Percentiles rank a stretch among this genome's conserved stretches.
phyloP scores from a whole-genome alignment of 495 filamentous ascomycete genomes.

The Pseudevernia furfuracea region DNA sequence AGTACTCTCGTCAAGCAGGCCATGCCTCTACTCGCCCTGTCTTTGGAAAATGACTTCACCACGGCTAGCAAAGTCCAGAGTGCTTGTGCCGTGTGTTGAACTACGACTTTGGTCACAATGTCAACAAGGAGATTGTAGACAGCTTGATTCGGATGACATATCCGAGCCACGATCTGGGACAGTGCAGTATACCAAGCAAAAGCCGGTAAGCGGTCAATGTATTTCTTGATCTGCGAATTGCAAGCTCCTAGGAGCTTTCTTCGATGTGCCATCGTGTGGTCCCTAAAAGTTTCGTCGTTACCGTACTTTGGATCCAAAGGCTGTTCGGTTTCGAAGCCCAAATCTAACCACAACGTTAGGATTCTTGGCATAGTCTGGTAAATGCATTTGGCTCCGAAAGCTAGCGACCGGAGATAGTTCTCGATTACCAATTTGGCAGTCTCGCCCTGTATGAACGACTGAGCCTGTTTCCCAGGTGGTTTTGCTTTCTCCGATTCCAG shows the following conservation, averaged over 20 bases:
- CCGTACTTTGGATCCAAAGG: slow-evolving; percentile 59
- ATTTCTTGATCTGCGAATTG: slow-evolving; percentile 65
- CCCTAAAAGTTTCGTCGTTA: slow-evolving; percentile 53
- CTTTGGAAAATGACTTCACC: slow-evolving; percentile 50
- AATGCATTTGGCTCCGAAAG: slow-evolving; percentile 85
- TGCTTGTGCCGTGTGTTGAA: slow-evolving; percentile 78
- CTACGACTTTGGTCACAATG: slow-evolving; percentile 76
- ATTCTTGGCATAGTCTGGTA: slow-evolving; percentile 87
- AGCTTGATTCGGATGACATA: slow-evolving; percentile 70
- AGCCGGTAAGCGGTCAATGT: slow-evolving; percentile 65
- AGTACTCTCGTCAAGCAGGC: slow-evolving; percentile 38
- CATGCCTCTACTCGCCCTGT: slow-evolving; percentile 40
- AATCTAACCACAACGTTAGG: slow-evolving; percentile 87
- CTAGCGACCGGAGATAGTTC: slow-evolving; percentile 80
- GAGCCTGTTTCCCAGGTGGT: slow-evolving; percentile 54
- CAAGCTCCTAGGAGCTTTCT: slow-evolving; percentile 61
- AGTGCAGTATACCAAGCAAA: slow-evolving; percentile 89
- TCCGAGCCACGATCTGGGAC: slow-evolving; percentile 84
- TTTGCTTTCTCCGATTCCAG: slow-evolving; percentile 80
- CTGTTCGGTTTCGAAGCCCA: slow-evolving; percentile 66
- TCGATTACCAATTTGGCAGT: slow-evolving; percentile 83
- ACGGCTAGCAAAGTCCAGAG: slow-evolving; percentile 87
- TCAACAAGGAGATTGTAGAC: slow-evolving; percentile 66
- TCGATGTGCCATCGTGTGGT: slow-evolving; percentile 47
- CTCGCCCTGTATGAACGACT: slow-evolving; percentile 61